phyloP scores from a whole-genome alignment of 2,329 filamentous ascomycete species.

The Thielaviopsis cerberus region DNA sequence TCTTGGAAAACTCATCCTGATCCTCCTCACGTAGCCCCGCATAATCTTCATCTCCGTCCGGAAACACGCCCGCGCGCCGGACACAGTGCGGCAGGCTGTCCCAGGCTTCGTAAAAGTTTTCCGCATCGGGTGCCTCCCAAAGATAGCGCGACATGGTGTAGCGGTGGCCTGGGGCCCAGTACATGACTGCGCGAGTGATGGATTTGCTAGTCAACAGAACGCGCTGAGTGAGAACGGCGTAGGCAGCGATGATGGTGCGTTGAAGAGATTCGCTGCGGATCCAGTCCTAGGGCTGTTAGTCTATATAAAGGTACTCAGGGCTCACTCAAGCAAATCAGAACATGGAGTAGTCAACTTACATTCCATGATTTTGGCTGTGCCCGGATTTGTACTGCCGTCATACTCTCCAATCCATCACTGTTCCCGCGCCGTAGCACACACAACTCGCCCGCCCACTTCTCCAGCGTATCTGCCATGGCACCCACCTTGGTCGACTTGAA shows the following conservation, averaged over 20 bases:
- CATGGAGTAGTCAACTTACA: neutral
- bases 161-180: neutral
- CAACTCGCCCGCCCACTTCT: neutral
- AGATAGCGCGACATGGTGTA: conserved; percentile 6
- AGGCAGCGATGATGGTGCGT: conserved; percentile 1
- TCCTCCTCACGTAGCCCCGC: neutral
- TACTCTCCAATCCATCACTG: neutral
- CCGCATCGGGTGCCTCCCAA: conserved; percentile 5
- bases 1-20: conserved; percentile 5
- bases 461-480: conserved; percentile 2
- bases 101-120: conserved; percentile 5
- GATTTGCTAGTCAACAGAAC: neutral
- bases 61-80: neutral
- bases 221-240: neutral
- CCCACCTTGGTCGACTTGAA: conserved; percentile 16
- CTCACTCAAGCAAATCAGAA: no score
- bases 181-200: neutral
- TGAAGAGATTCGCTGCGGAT: conserved; percentile 1
- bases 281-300: neutral
- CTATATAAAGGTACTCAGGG: neutral
- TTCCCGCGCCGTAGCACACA: neutral
- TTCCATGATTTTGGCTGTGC: neutral
- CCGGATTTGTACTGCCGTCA: neutral
- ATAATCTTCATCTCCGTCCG: neutral
- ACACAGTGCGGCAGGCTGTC: conserved; percentile 1